Base-by-base conservation (phyloP, 768 basidiomycete species). In the Phaffia tasmanica region DNA sequence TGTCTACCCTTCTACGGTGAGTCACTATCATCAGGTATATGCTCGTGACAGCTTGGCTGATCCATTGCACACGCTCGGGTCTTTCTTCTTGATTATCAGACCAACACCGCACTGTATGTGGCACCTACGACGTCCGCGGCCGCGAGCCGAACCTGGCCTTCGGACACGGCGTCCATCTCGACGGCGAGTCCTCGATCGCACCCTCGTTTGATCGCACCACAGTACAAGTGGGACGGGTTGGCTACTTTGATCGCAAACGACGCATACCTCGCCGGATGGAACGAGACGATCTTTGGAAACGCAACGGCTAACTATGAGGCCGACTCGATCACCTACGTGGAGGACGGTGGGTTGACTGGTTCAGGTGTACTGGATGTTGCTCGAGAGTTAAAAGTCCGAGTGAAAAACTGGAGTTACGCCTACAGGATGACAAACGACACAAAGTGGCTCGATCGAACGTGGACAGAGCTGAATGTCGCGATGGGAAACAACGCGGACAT, bases 291-390 rank as follows among this genome's bases (percentile, higher is more conserved):
- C 74, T 87, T 97, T 70, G 79, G 76, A 61, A 97, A 98, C 77
- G 95, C 92, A 18, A 83, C 88, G 0, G 77, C 80, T n/a, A 91
- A 86, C 73, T 83, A 80, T 74, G 73, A 76, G 61, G 77, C 82
- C 27, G 79, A 81, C n/a, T 83, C 86, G 50, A 86, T 89, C 46
- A 72, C 71, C 25, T 95, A 97, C 75, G 76, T 78, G 70, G 75
- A 83, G 73, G 95, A 99, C 73, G 86, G 88, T 29, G 83, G 82
- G 70, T 73, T 79, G 23, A 55, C 67, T 27, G 77, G 78, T 49
- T 91, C 87, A 70, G 95, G 95, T 73, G 90, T 98, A 46, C 81
- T 99, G 32, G 95, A 99, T 73, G 83, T 84, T 69, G 86, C 93
- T 23, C 85, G 95, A 68, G 83, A 87, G 75, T 81, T 94, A 73